These are phyloP conservation scores for Gaultheria prostrata DNA, from an alignment of 148 eudicot species.

Conservation along the genomic window DNA sequence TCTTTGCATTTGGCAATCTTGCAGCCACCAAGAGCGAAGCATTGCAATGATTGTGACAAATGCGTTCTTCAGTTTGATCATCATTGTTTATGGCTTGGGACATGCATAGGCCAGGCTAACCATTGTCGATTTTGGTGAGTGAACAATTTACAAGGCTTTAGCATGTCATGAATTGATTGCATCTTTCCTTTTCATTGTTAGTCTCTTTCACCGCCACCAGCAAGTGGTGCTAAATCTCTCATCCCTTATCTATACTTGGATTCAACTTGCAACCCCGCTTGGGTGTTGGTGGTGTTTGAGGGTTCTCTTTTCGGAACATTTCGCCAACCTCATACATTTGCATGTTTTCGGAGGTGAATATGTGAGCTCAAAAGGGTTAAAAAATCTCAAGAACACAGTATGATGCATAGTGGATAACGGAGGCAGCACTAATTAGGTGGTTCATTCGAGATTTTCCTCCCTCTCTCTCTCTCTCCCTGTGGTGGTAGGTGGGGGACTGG, in stretches of 20 bases:
- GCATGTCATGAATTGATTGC: not conserved
- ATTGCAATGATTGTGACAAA: slow-evolving; percentile 95
- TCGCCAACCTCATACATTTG: not conserved
- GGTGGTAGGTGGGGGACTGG: not conserved
- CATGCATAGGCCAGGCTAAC: slow-evolving; percentile 92
- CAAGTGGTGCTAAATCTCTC: no score
- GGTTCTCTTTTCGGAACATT: not conserved
- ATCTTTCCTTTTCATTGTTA: not conserved
- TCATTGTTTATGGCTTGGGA: slow-evolving; percentile 99
- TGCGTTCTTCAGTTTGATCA: slow-evolving; percentile 99
- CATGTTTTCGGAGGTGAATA: not conserved
- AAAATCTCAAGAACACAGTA: not conserved
- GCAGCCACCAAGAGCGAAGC: slow-evolving; percentile 99
- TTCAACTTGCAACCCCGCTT: no score
- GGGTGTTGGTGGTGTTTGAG: no score
- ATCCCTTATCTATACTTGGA: no score
- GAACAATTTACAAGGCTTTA: not conserved
- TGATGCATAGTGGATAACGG: not conserved
- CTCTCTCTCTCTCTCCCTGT: not conserved
- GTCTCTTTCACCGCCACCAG: not conserved
- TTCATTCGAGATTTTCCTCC: not conserved
- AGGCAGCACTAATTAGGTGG: not conserved
- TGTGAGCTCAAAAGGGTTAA: not conserved
- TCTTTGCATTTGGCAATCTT: slow-evolving; percentile 21
- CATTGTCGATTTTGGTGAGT: slow-evolving; percentile 96